phyloP scores from a whole-genome alignment of 176 grass and related monocot genomes.

The Cymbopogon citratus region DNA sequence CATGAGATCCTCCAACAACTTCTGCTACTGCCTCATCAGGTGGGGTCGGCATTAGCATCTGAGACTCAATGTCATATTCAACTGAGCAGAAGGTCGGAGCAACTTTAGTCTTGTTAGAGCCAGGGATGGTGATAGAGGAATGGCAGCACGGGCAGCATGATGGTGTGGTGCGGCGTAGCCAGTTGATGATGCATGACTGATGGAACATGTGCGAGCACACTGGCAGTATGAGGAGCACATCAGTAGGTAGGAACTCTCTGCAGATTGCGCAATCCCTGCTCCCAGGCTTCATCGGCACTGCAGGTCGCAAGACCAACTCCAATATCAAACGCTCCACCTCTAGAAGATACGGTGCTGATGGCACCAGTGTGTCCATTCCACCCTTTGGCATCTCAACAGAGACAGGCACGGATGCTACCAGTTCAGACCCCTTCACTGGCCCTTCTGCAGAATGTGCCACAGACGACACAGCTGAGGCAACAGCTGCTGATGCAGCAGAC shows the following conservation, averaged over 20 bases:
- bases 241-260: neutral
- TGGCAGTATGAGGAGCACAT: neutral
- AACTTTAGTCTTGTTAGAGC: neutral
- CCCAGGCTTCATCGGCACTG: no score
- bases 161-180: no score
- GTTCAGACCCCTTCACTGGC: neutral
- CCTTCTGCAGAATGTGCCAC: neutral
- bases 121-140: no score
- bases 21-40: constrained; percentile 21
- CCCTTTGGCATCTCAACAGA: neutral
- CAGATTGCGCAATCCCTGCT: no score
- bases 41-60: neutral
- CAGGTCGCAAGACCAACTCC: no score
- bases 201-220: no score
- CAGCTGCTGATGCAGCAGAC: neutral
- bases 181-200: no score
- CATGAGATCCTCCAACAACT: constrained; percentile 16
- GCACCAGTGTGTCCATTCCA: neutral
- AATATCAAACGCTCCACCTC: no score
- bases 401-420: neutral
- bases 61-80: constrained; percentile 34
- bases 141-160: neutral
- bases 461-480: neutral
- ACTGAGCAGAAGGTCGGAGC: neutral
- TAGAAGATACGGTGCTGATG: constrained; percentile 19